Evolutionary conservation across 2,329 filamentous ascomycete genomes (phyloP).

Genomic region (Epichloe coenophiala): DNA sequence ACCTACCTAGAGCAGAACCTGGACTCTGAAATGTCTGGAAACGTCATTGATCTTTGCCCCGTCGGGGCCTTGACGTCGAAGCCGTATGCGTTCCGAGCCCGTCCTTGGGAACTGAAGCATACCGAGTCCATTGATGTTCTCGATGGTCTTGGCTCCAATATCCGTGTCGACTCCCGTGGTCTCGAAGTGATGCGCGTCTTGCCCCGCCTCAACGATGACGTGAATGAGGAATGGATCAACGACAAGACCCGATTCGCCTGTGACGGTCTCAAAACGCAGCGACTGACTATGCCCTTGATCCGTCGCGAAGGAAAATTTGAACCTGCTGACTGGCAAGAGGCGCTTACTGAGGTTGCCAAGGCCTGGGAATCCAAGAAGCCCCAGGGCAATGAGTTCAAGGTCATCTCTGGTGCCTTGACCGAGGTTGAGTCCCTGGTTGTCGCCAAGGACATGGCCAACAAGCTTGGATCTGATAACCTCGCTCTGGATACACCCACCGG

Average conservation of each 20-base stretch:
- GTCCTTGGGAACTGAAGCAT: slow-evolving; percentile 95
- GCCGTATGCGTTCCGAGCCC: slow-evolving; percentile 91
- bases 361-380: slow-evolving; percentile 70
- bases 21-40: slow-evolving; percentile 88
- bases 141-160: slow-evolving; percentile 85
- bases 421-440: slow-evolving; percentile 91
- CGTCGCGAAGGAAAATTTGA: slow-evolving; percentile 83
- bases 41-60: slow-evolving; percentile 95
- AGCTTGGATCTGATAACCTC: slow-evolving; percentile 89
- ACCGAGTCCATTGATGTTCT: slow-evolving; percentile 92
- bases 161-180: slow-evolving; percentile 83
- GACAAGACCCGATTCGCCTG: slow-evolving; percentile 96
- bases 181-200: slow-evolving; percentile 92
- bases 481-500: slow-evolving; percentile 83
- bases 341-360: slow-evolving; percentile 70
- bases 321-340: slow-evolving; percentile 91
- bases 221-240: slow-evolving; percentile 99
- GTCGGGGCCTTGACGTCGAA: slow-evolving; percentile 94
- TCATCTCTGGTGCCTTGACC: slow-evolving; percentile 76
- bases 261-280: slow-evolving; percentile 91
- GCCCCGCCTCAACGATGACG: slow-evolving; percentile 87
- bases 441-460: slow-evolving; percentile 95
- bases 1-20: slow-evolving; percentile 93
- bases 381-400: slow-evolving; percentile 91
- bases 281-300: slow-evolving; percentile 82